Percentiles rank a stretch among this genome's conserved stretches.
Evolutionary conservation across 768 basidiomycete species (phyloP).

Genomic region (Coprinopsis sp.): DNA sequence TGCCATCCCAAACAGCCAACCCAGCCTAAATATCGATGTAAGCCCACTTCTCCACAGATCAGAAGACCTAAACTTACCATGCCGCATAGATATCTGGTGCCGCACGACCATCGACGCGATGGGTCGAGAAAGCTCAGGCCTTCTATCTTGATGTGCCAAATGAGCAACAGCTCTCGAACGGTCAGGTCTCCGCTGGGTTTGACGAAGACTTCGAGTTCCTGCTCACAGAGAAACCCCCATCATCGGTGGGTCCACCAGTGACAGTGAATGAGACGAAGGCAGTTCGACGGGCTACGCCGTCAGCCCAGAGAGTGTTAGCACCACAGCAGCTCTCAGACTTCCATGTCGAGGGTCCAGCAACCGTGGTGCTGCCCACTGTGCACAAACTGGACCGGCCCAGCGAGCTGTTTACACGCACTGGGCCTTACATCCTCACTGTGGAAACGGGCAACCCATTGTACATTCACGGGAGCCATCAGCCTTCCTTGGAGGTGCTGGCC

Average conservation of each 20-base stretch:
- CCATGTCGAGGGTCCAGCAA: slow-evolving; percentile 2
- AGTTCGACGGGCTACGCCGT: slow-evolving; percentile 27
- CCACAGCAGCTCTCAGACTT: neutral
- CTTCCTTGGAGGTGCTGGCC: slow-evolving; percentile 30
- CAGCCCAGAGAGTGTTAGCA: neutral
- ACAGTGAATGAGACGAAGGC: slow-evolving; percentile 18
- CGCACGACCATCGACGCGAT: slow-evolving; percentile 22
- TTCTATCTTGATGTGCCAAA: slow-evolving; percentile 32
- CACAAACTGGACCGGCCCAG: slow-evolving; percentile 28
- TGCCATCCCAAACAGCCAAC: slow-evolving; percentile 16
- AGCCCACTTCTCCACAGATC: too few relatives aligned
- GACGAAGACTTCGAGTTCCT: slow-evolving; percentile 32
- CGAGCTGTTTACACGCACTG: slow-evolving; percentile 26
- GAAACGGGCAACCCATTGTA: slow-evolving; percentile 24
- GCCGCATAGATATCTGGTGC: too few relatives aligned
- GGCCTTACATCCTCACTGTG: slow-evolving; percentile 31
- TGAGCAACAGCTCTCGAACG: slow-evolving; percentile 10
- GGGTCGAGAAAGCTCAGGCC: slow-evolving; percentile 16
- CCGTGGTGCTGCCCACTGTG: slow-evolving; percentile 22
- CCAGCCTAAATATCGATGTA: slow-evolving; percentile 28
- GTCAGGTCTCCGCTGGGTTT: slow-evolving; percentile 24
- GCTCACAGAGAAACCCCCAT: slow-evolving; percentile 15
- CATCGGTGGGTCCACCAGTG: neutral
- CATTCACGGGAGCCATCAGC: slow-evolving; percentile 35
- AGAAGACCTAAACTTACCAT: too few relatives aligned